phyloP scores from a whole-genome alignment of 1,284 basidiomycete genomes.

The Omphalotus olearius region DNA sequence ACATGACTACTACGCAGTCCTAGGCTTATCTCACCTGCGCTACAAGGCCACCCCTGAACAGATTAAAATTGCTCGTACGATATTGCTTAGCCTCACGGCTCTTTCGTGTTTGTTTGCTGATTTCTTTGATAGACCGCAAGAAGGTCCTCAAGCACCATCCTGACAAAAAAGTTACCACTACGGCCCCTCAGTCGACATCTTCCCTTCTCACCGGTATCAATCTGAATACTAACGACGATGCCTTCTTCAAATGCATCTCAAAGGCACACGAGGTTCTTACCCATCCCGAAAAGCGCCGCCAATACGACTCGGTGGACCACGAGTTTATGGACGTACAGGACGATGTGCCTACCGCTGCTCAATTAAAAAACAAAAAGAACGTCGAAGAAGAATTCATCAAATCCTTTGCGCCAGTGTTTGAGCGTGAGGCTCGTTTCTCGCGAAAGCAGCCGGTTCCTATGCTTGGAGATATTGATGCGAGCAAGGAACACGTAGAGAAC shows the following conservation, averaged over 20 bases:
- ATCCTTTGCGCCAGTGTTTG: slow-evolving; percentile 79
- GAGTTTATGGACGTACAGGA: slow-evolving; percentile 71
- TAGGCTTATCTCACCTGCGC: slow-evolving; percentile 88
- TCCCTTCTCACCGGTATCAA: slow-evolving; percentile 34
- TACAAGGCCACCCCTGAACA: slow-evolving; percentile 89
- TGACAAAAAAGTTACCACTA: slow-evolving; percentile 87
- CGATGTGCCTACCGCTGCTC: slow-evolving; percentile 66
- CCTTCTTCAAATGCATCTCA: slow-evolving; percentile 99
- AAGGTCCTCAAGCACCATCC: slow-evolving; percentile 99
- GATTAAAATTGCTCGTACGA: slow-evolving; percentile 94
- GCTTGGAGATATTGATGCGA: slow-evolving; percentile 70
- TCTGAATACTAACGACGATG: slow-evolving; percentile 81
- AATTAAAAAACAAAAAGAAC: slow-evolving; percentile 50
- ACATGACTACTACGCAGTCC: slow-evolving; percentile 97
- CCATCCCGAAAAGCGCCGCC: slow-evolving; percentile 83
- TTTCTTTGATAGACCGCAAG: slow-evolving; percentile 71
- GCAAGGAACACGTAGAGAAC: slow-evolving; percentile 82
- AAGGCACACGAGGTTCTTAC: slow-evolving; percentile 94
- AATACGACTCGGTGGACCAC: slow-evolving; percentile 97
- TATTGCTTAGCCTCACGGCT: slow-evolving; percentile 7
- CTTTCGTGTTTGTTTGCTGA: slow-evolving; percentile 3
- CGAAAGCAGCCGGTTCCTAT: slow-evolving; percentile 83
- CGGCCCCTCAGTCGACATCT: slow-evolving; percentile 51
- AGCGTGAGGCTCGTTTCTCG: slow-evolving; percentile 90
- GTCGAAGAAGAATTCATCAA: slow-evolving; percentile 47